Evolutionary conservation across 331 rosid genomes (phyloP), one percentile per base, ranked within the genome.

Genomic region (Spiraea crenata): DNA sequence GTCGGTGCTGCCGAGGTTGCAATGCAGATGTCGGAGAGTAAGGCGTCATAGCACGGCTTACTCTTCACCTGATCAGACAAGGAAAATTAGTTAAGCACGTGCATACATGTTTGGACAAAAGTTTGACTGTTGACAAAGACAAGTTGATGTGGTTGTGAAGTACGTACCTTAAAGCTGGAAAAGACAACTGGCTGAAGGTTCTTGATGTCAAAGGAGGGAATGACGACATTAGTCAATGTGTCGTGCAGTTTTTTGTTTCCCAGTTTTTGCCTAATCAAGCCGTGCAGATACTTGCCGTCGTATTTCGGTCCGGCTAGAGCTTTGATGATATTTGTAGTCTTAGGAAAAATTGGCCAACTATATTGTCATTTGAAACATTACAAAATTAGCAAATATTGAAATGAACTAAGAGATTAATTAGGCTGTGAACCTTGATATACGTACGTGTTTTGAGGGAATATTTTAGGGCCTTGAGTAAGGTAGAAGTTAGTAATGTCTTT

Each of bases 1-100:
- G 88, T 79, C 5, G 90, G 88, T 4, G 92, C 86, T 0, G 92
- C 92, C 4, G 88, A 83, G 7, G 91, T 86, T n/a, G 72, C 74
- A 12, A 86, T 76, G 78, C 88, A 79, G 63, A 83, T 74, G 65
- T 83, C 88, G 12, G 81, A 76, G 17, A 83, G 75, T 7, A 45
- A 44, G 16, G 82, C 88, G 49, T 83, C 54, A 0, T 55, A 34
- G 17, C 19, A 17, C 4, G 76, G 80, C 5, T 62, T 37, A 1
- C 63, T 68, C 66, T 80, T 77, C 61, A 80, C 40, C 85, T 85
- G 69, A 3, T 41, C 35, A 59, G 25, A 9, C 34, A 58, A 50
- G 11, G 10, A 59, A 41, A 7, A 2, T 1, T 25, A 25, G 2
- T n/a, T 55, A 15, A 38, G 65, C 12, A 59, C 5, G 38, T 59